Base-by-base conservation (phyloP, 1,139 yeast genomes). In the Sporopachydermia cereana region DNA sequence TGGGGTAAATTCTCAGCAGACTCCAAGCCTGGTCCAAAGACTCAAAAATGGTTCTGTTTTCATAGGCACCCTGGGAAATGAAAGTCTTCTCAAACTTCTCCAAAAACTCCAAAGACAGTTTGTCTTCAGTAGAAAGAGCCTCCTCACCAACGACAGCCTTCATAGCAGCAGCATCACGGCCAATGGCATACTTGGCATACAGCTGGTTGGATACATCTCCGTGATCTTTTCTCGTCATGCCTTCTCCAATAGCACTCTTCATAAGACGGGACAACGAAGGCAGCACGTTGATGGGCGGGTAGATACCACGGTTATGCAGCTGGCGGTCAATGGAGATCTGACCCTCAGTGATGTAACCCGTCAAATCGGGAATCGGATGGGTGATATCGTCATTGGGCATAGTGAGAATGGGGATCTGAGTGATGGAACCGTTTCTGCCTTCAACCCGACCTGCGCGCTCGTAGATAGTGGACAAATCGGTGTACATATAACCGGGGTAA, bases 141-240 rank as follows among this genome's bases (percentile, higher is more conserved):
- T 91, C 99, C 68, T 91, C 99, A 77, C 99, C 99, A 57, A 91
- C 99, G 54, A 91, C 99, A n/a, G 98, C 96, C 72, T 91, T 91
- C 99, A 91, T 91, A 57, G 98, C 96, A 44, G 98, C 98, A 27
- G 98, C 99, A 69, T 91, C 99, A 70, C 89, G 84, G 74, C 99
- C 99, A 71, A 91, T 93, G 54, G 99, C 99, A 64, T 91, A 91
- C 67, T 91, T 91, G 59, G 99, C 99, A 63, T 91, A 91, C 62
- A 91, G 76, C 73, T 91, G 99, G 72, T 93, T 93, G 31, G 97
- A 91, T 49, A 91, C 98, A 71, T 91, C 99, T 68, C 97, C 96
- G 63, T 91, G 99, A 66, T 91, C 99, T 69, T 89, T 89, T 73
- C 99, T 83, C 49, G 99, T 91, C 96, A 89, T 89, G 61, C 97